These are phyloP conservation scores for Akebia trifoliata DNA, from an alignment of 164 flowering plant genomes.

Conservation along the genomic window DNA sequence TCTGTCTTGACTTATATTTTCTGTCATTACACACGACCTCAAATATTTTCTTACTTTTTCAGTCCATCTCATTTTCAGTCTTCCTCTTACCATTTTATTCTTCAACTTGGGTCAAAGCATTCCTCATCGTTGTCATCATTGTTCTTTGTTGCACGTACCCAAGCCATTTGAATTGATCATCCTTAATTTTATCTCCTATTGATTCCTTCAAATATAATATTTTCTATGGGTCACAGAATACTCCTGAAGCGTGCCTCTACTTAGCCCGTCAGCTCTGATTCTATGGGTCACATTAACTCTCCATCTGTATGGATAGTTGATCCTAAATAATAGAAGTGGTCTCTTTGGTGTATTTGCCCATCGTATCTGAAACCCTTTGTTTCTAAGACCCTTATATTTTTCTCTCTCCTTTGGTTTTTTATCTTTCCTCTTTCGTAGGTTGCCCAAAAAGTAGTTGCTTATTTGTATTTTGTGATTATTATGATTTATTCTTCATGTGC, in stretches of 20 bases:
- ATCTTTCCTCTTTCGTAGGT: neutral
- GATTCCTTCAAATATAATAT: too few relatives aligned
- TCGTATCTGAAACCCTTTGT: neutral
- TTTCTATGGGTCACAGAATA: too few relatives aligned
- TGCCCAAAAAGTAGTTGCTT: neutral
- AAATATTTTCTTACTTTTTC: too few relatives aligned
- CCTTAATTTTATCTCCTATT: too few relatives aligned
- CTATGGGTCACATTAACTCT: neutral
- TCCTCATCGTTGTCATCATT: too few relatives aligned
- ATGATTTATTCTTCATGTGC: constrained; percentile 1
- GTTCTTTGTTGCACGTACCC: too few relatives aligned
- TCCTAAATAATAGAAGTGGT: neutral
- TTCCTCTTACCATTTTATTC: too few relatives aligned
- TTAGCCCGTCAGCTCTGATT: neutral
- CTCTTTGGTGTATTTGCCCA: neutral
- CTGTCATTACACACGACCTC: too few relatives aligned
- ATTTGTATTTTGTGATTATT: neutral
- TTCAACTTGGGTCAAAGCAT: too few relatives aligned
- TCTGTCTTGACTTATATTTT: too few relatives aligned
- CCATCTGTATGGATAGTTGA: neutral
- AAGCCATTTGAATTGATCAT: too few relatives aligned
- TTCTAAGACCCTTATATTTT: neutral
- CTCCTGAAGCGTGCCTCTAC: neutral
- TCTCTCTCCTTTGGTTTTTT: neutral
- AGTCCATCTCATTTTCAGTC: too few relatives aligned